Base-by-base conservation (phyloP, 179 eudicot genomes). In the Carnegiea gigantea region DNA sequence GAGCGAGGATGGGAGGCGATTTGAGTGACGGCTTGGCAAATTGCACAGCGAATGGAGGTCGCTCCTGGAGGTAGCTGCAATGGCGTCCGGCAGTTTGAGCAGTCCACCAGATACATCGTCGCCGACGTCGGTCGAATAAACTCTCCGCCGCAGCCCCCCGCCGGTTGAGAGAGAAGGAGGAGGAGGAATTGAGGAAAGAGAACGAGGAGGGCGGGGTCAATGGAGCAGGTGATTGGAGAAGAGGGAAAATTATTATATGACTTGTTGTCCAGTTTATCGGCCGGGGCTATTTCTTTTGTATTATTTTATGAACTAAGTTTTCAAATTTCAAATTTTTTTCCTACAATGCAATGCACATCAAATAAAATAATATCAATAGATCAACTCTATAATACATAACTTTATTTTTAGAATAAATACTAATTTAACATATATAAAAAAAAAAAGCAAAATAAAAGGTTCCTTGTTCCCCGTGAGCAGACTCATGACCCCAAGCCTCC, bases 61-160 rank as follows among this genome's bases (percentile, higher is more conserved):
- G 93, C 98, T 2, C 94, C 95, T 0, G 89, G 94, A 1, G 98
- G 98, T 14, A 93, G 90, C 83, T 92, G 94, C 57, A 95, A 82
- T 6, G 95, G 93, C 11, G 95, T 95, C 11, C 83, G 92, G 87
- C 98, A 95, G 79, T 86, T 78, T 38, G 98, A 90, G 82, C 98
- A 95, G 84, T 93, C 90, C 1, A 95, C 90, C 18, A 93, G 92
- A 97, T 90, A 88, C 84, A 84, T 83, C 95, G 90, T 93, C 40
- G 87, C 48, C 18, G 70, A 20, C 46, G 49, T 1, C 49, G 73
- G 23, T 43, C 73, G 23, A 36, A 0, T 20, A 14, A 14, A 7
- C 4, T 7, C 73, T 0, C 12, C 44, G 21, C 76, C 49, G 48
- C n/a, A 33, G 46, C 36, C 62, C 62, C 28, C 43, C 20, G 53